phyloP scores from a whole-genome alignment of 1,284 basidiomycete genomes.

The Malassezia sympodialis region DNA sequence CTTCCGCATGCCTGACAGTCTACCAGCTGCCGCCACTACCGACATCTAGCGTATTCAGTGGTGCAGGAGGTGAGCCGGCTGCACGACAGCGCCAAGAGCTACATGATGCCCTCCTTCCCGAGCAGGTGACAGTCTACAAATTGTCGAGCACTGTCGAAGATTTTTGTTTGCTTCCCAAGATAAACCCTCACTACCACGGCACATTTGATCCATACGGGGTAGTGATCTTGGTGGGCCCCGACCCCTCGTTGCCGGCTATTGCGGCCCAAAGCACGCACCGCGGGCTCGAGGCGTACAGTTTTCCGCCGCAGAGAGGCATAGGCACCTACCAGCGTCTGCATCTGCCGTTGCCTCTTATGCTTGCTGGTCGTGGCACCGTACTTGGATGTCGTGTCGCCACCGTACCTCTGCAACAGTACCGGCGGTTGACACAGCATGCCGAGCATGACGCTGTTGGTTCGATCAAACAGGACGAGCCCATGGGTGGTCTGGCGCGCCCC shows the following conservation, averaged over 20 bases:
- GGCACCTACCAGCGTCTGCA: constrained; percentile 18
- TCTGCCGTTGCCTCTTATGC: constrained; percentile 32
- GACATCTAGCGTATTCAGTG: constrained; percentile 50
- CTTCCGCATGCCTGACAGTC: constrained; percentile 60
- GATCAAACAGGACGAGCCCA: background rate
- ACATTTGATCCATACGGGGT: constrained; percentile 64
- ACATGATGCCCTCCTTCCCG: constrained; percentile 49
- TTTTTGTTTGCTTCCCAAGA: constrained; percentile 63
- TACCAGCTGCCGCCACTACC: constrained; percentile 66
- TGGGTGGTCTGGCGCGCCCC: constrained; percentile 14
- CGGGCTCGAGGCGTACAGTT: constrained; percentile 33
- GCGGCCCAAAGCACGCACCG: constrained; percentile 36
- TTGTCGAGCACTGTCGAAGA: constrained; percentile 53
- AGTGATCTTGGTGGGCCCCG: constrained; percentile 48
- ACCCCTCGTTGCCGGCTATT: constrained; percentile 31
- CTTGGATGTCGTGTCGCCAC: constrained; percentile 27
- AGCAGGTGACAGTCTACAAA: constrained; percentile 58
- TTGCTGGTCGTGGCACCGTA: constrained; percentile 32
- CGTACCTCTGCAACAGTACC: constrained; percentile 27
- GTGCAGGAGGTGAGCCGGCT: constrained; percentile 22
- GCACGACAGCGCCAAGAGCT: constrained; percentile 48
- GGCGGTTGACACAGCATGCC: constrained; percentile 22
- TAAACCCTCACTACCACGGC: constrained; percentile 63
- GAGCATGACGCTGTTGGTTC: background rate
- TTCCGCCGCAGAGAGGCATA: constrained; percentile 23